phyloP scores from a whole-genome alignment of 1,284 basidiomycete species.

The Papiliotrema terrestris region DNA sequence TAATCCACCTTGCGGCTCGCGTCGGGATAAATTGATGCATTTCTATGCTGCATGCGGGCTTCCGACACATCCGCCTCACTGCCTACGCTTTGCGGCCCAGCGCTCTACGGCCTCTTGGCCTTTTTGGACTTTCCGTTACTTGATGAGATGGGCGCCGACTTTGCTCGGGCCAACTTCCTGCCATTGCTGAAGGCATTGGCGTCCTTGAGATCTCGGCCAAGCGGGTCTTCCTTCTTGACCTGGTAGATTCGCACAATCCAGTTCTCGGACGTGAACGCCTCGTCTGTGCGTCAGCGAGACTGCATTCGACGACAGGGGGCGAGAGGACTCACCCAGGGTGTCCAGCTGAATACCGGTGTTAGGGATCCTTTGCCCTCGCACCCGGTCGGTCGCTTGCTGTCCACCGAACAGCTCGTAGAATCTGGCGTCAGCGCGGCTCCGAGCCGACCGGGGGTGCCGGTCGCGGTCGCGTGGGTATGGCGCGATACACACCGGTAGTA shows the following conservation, averaged over 20 bases:
- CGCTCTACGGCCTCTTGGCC: too few relatives aligned
- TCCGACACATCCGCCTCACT: too few relatives aligned
- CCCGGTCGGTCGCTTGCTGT: conserved; percentile 69
- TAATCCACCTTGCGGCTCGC: too few relatives aligned
- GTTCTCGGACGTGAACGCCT: conserved; percentile 95
- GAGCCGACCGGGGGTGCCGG: neutral
- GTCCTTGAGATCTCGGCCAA: conserved; percentile 81
- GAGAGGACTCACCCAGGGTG: conserved; percentile 64
- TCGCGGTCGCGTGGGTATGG: neutral
- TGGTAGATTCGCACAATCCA: conserved; percentile 97
- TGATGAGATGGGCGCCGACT: conserved; percentile 5
- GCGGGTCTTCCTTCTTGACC: conserved; percentile 89
- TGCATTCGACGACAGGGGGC: conserved; percentile 4
- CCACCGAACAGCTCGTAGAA: conserved; percentile 85
- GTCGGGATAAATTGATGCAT: too few relatives aligned
- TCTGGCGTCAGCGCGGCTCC: conserved; percentile 47
- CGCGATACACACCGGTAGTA: conserved; percentile 72
- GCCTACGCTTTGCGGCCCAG: too few relatives aligned
- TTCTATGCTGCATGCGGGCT: too few relatives aligned
- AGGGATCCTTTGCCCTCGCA: conserved; percentile 76
- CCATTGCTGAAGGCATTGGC: conserved; percentile 82
- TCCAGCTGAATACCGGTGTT: conserved; percentile 74
- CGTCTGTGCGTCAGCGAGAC: conserved; percentile 56
- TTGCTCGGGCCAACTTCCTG: conserved; percentile 69
- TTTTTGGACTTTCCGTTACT: too few relatives aligned